A percentile compares a stretch with the other conserved stretches of the same genome.
Conservation (phyloP, 495 filamentous ascomycete genomes). For the Penicillium argentinense region DNA sequence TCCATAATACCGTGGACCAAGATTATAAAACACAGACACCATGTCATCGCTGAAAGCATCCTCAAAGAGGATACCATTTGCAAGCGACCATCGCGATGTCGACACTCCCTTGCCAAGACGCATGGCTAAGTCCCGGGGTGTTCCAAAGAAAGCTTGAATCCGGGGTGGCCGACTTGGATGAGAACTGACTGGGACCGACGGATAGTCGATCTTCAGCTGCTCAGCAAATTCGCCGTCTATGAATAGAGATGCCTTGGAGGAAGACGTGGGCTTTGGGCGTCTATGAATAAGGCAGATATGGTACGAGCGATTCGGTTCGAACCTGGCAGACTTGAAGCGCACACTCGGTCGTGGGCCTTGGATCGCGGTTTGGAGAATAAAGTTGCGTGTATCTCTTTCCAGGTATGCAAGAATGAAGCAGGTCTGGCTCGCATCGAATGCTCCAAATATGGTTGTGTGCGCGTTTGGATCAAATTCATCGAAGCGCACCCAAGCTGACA, state of each 20-base stretch:
- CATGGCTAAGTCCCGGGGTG: conserved; percentile 84
- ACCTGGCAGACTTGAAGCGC: conserved; percentile 80
- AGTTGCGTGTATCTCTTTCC: conserved; percentile 90
- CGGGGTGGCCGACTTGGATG: conserved; percentile 57
- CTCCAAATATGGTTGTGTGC: conserved; percentile 94
- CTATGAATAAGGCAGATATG: conserved; percentile 86
- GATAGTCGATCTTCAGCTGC: conserved; percentile 86
- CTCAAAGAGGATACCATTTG: conserved; percentile 83
- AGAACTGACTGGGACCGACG: conserved; percentile 56
- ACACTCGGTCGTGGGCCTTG: conserved; percentile 84
- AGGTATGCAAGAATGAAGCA: conserved; percentile 94
- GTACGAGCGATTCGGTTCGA: conserved; percentile 80
- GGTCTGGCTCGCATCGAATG: conserved; percentile 87
- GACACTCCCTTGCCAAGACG: conserved; percentile 75
- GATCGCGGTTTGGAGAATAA: conserved; percentile 95
- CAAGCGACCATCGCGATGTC: conserved; percentile 80
- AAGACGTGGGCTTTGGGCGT: conserved; percentile 67
- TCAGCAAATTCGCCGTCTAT: conserved; percentile 93
- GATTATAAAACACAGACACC: conserved; percentile 82
- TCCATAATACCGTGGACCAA: conserved; percentile 87
- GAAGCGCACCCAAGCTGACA: conserved; percentile 83
- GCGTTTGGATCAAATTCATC: conserved; percentile 79
- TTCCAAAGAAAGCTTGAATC: conserved; percentile 91
- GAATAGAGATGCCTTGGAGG: conserved; percentile 84
- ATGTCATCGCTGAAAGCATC: conserved; percentile 90